A percentile compares a stretch with the other conserved stretches of the same genome.
These are phyloP conservation scores for Mortierella sp. DNA, from an alignment of 371 early-diverging fungal species.

Conservation along the genomic window DNA sequence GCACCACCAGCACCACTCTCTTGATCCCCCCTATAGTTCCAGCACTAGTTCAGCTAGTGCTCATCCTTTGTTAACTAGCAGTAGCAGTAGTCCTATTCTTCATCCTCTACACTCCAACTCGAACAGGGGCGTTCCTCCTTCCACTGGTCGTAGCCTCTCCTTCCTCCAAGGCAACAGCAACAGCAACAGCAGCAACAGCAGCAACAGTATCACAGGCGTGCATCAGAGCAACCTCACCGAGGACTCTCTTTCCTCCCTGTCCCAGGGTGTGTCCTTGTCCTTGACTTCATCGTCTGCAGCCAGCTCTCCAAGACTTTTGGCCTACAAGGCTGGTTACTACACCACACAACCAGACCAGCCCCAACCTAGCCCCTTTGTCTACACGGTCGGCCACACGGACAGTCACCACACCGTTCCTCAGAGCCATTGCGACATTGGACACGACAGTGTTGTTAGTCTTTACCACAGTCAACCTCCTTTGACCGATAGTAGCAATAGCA, in stretches of 20 bases:
- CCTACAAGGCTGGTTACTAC: not conserved
- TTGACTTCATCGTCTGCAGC: not conserved
- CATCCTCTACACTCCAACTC: not conserved
- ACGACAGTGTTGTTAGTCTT: too few species aligned
- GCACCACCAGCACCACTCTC: not conserved
- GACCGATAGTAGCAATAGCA: too few species aligned
- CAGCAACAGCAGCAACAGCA: slow-evolving; percentile 3
- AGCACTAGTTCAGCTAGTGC: too few species aligned
- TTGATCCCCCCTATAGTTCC: not conserved
- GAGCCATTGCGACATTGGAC: too few species aligned
- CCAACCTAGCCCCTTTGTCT: not conserved
- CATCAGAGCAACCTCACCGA: not conserved
- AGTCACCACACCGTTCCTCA: too few species aligned
- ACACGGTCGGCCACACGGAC: not conserved
- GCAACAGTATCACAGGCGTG: slow-evolving; percentile 2
- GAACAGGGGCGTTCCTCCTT: not conserved
- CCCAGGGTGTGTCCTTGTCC: not conserved
- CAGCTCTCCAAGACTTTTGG: not conserved
- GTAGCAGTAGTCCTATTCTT: not conserved
- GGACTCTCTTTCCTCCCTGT: not conserved
- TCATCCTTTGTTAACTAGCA: too few species aligned
- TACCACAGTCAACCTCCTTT: too few species aligned
- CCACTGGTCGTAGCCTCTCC: not conserved
- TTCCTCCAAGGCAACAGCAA: not conserved
- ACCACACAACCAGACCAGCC: not conserved